These are phyloP conservation scores for Platanus orientalis DNA, from an alignment of 164 flowering plant genomes.

Conservation along the genomic window DNA sequence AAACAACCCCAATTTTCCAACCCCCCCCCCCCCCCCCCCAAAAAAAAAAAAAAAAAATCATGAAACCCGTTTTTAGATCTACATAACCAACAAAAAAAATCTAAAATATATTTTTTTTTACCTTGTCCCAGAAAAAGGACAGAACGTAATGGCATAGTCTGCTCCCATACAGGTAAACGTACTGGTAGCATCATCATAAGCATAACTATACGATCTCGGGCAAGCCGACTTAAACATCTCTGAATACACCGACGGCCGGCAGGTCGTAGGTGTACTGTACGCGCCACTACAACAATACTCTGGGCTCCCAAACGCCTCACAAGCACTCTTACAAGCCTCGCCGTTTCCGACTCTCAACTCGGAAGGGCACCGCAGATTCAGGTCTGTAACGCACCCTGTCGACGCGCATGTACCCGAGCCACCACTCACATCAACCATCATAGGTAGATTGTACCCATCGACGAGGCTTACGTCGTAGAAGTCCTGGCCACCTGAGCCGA, in stretches of 20 bases:
- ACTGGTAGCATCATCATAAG: constrained; percentile 68
- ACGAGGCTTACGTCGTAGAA: constrained; percentile 80
- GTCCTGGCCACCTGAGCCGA: constrained; percentile 53
- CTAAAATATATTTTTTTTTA: no score
- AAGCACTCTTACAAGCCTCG: constrained; percentile 63
- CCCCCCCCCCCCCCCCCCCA: no score
- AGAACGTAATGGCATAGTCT: constrained; percentile 64
- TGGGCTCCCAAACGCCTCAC: constrained; percentile 55
- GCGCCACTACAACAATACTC: constrained; percentile 34
- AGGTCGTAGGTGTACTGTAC: constrained; percentile 46
- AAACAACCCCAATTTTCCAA: no score
- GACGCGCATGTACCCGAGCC: constrained; percentile 47
- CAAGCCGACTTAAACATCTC: constrained; percentile 67
- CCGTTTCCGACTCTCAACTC: constrained; percentile 46
- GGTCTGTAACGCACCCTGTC: constrained; percentile 51
- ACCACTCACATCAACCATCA: constrained; percentile 43
- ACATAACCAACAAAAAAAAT: no score
- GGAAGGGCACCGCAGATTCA: no score
- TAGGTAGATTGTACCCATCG: constrained; percentile 70
- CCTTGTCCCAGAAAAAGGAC: constrained; percentile 55
- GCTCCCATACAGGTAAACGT: constrained; percentile 62
- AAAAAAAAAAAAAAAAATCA: no score
- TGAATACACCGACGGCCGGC: constrained; percentile 59
- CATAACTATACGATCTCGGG: constrained; percentile 69
- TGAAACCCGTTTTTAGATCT: no score